Conservation (phyloP, 768 basidiomycete genomes). For the Lactarius sanguifluus region DNA sequence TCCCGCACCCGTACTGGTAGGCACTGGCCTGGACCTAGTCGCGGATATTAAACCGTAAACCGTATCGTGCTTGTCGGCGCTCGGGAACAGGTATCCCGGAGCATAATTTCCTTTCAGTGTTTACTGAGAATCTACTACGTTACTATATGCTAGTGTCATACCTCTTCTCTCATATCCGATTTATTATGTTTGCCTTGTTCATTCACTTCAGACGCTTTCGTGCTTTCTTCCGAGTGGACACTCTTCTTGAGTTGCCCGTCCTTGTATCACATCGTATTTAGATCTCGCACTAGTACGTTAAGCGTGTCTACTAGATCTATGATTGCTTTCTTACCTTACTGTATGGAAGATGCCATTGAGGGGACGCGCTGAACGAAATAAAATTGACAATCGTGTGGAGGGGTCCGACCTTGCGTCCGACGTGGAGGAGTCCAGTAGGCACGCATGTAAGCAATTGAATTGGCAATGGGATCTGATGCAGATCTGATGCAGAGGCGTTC, state of each 20-base stretch:
- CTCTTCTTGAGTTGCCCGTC: background rate
- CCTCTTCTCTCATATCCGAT: constrained; percentile 26
- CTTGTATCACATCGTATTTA: constrained; percentile 15
- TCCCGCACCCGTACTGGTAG: constrained; percentile 13
- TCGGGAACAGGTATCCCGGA: constrained; percentile 24
- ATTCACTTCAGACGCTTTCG: constrained; percentile 15
- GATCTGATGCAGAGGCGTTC: too few species aligned
- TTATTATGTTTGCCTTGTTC: constrained; percentile 20
- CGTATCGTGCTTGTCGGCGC: constrained; percentile 14
- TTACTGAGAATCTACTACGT: constrained; percentile 19
- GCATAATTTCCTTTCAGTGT: constrained; percentile 16
- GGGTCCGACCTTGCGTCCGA: too few species aligned
- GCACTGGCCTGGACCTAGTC: constrained; percentile 15
- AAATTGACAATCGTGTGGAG: too few species aligned
- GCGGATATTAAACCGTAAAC: constrained; percentile 30
- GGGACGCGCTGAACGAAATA: too few species aligned
- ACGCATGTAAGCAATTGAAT: too few species aligned
- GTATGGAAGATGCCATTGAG: background rate
- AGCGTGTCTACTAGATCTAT: constrained; percentile 3
- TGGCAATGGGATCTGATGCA: too few species aligned
- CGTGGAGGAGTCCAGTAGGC: too few species aligned
- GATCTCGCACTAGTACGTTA: constrained; percentile 8
- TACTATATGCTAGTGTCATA: constrained; percentile 26
- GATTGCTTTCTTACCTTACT: constrained; percentile 19
- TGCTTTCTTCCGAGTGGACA: constrained; percentile 13